Evolutionary conservation across 202 grass and related monocot species (phyloP).

Genomic region (Saccharum hybrid): DNA sequence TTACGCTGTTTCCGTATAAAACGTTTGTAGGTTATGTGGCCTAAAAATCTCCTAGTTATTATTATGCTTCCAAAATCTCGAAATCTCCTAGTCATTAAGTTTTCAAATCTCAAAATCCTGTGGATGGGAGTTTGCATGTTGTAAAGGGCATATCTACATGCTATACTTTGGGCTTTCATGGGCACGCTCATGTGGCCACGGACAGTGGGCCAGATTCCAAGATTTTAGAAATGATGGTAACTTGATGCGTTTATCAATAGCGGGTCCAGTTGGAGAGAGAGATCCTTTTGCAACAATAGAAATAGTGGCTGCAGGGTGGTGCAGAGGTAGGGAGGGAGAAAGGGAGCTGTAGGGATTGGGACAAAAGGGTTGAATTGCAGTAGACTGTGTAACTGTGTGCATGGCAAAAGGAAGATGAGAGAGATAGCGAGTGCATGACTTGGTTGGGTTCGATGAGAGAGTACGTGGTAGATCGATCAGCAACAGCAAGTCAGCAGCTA

Average conservation of each 20-base stretch:
- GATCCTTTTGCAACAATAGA: slow-evolving; percentile 55
- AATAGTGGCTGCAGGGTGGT: slow-evolving; percentile 40
- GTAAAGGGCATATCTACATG: slow-evolving; percentile 28
- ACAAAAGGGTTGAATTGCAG: slow-evolving; percentile 56
- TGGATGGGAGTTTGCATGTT: not conserved
- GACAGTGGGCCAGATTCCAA: slow-evolving; percentile 49
- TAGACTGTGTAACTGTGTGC: slow-evolving; percentile 34
- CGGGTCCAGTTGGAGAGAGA: slow-evolving; percentile 22
- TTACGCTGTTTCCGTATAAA: not conserved
- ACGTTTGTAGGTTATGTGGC: not conserved
- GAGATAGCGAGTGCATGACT: not conserved
- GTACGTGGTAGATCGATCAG: slow-evolving; percentile 24
- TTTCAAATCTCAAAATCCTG: not conserved
- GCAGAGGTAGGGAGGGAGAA: slow-evolving; percentile 9
- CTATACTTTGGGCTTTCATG: slow-evolving; percentile 31
- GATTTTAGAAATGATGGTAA: slow-evolving; percentile 50
- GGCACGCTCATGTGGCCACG: slow-evolving; percentile 41
- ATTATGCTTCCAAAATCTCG: not conserved
- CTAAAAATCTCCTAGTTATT: not conserved
- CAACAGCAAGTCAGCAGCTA: not conserved
- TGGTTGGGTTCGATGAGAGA: not conserved
- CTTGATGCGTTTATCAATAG: slow-evolving; percentile 62
- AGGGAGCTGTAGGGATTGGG: slow-evolving; percentile 38
- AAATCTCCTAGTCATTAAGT: not conserved
- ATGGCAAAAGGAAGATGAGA: slow-evolving; percentile 43